A percentile compares a stretch with the other conserved stretches of the same genome.
These are phyloP conservation scores for Pythium phragmiticola DNA, from an alignment of 352 stramenopile genomes.

Conservation along the genomic window DNA sequence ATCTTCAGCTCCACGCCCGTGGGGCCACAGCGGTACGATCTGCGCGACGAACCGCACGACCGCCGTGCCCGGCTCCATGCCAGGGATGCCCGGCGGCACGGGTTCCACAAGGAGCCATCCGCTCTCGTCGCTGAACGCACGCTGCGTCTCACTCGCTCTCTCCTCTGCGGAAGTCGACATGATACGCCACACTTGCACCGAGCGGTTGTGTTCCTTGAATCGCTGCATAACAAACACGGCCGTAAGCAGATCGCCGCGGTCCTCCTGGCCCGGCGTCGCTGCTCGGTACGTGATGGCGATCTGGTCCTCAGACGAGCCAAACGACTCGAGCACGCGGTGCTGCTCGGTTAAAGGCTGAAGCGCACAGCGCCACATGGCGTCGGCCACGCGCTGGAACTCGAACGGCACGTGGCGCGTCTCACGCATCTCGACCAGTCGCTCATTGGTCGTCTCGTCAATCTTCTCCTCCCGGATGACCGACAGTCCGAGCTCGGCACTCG, in stretches of 20 bases:
- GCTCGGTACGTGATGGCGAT: constrained; percentile 9
- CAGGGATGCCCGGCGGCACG: constrained; percentile 1
- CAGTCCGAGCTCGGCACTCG: background rate
- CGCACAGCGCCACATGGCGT: constrained; percentile 11
- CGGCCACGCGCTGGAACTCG: constrained; percentile 8
- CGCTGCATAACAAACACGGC: constrained; percentile 3
- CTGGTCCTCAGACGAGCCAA: constrained; percentile 8
- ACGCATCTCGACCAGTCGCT: constrained; percentile 3
- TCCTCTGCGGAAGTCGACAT: constrained; percentile 6
- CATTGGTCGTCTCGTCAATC: background rate
- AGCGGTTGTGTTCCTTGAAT: constrained; percentile 11
- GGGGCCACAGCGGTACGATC: constrained; percentile 9
- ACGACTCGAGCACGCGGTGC: constrained; percentile 4
- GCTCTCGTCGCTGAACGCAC: constrained; percentile 15
- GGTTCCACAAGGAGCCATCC: constrained; percentile 8
- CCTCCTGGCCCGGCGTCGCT: background rate
- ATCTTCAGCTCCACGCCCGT: background rate
- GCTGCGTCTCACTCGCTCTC: background rate
- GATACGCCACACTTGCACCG: constrained; percentile 12
- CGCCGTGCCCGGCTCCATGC: constrained; percentile 6
- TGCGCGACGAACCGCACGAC: constrained; percentile 5
- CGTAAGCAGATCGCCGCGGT: constrained; percentile 3
- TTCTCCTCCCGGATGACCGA: constrained; percentile 3
- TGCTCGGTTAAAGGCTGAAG: background rate
- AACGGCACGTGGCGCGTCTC: constrained; percentile 12